Evolutionary conservation across 2,329 filamentous ascomycete genomes (phyloP).

Genomic region (Ascochyta lentis): DNA sequence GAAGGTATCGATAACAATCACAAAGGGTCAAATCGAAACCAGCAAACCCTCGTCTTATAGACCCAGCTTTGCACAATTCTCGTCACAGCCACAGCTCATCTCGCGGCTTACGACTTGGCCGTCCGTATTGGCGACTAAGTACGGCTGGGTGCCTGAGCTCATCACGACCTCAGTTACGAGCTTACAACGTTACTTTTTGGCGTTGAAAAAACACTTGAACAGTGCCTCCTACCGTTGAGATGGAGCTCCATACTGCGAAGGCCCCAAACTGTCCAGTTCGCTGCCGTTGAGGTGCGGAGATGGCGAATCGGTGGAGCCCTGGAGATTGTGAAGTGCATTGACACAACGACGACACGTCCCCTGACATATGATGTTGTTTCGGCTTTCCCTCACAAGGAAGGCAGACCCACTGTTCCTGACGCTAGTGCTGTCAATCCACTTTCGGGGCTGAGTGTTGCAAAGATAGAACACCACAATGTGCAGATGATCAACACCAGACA

Average conservation of each 20-base stretch:
- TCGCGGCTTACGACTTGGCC: constrained; percentile 4
- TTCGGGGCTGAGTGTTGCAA: constrained; percentile 9
- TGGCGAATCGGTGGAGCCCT: constrained; percentile 1
- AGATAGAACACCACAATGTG: background rate
- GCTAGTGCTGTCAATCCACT: constrained; percentile 1
- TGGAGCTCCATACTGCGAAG: background rate
- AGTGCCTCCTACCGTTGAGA: background rate
- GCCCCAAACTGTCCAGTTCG: background rate
- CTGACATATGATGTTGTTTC: constrained; percentile 5
- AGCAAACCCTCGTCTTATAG: constrained; percentile 15
- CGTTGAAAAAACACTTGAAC: background rate
- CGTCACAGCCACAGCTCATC: constrained; percentile 16
- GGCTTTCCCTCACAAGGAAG: background rate
- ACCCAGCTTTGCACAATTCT: constrained; percentile 6
- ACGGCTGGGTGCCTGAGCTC: constrained; percentile 5
- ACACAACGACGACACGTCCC: background rate
- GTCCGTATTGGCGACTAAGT: constrained; percentile 8
- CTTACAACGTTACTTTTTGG: background rate
- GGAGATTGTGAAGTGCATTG: constrained; percentile 12
- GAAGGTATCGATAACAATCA: background rate
- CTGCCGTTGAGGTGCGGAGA: constrained; percentile 8
- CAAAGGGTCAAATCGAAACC: background rate
- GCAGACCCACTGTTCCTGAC: background rate
- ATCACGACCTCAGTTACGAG: background rate
- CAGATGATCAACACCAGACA: background rate